Evolutionary conservation across 805 yeast species (phyloP), one percentile per base, ranked within the genome.

Genomic region (Metschnikowia peoriensis): DNA sequence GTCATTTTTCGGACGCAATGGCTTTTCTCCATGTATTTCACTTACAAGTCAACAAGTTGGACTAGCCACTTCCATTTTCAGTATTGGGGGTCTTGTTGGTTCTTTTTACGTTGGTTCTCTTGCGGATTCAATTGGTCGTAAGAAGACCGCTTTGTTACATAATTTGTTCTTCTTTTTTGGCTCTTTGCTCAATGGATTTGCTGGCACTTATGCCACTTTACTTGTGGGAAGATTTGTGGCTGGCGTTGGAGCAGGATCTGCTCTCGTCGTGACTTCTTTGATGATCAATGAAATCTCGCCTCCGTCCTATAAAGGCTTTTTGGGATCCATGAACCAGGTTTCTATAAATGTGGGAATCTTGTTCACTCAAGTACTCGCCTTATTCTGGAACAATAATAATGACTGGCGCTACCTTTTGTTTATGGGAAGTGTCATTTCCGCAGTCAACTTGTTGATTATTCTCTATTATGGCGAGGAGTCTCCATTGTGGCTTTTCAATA

Each of bases 291-390:
- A 91, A 68, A 78, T 91, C 10, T 75, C 94, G 7, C 97, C 97
- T 0, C 67, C 76, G 1, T 73, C 73, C 4, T 69, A 80, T 55
- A 81, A 86, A 46, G 98, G 98, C 0, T 70, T 85, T 14, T 75
- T 94, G 51, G 99, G 99, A 0, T 81, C 96, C 15, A 85, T 89
- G 88, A 88, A 88, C 56, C 99, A 94, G 70, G 86, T 90, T 1
- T 83, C 88, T 28, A 85, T 91, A 52, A 94, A 92, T 62, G 58
- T 86, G 17, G 99, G 99, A 0, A 94, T 94, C 44, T 72, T 93
- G 38, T 54, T 84, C 17, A 88, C 97, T 0, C 98, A 93, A 69
- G 55, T 83, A 4, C 67, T 89, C 14, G 96, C 97, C 0, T 72
- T 89, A 9, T 58, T 63, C 29, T 86, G 86, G 83, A 83, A 94